A percentile compares a stretch with the other conserved stretches of the same genome.
These are phyloP conservation scores for Irpex sp. DNA, from an alignment of 1,284 basidiomycete species.

Conservation along the genomic window DNA sequence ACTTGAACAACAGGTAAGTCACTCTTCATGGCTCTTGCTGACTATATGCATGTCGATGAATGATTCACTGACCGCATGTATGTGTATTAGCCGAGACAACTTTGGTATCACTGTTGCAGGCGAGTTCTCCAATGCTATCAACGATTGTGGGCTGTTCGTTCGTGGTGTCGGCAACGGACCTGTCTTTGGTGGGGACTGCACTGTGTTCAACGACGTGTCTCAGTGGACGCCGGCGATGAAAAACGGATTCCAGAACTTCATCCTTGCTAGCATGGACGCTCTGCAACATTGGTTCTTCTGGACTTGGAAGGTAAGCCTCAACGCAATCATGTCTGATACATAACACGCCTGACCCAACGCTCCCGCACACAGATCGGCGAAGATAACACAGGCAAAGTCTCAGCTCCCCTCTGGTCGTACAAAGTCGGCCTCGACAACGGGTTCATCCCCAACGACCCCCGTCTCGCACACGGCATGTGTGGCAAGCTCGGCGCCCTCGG, in stretches of 20 bases:
- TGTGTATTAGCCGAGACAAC: conserved; percentile 31
- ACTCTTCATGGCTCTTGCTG: conserved; percentile 33
- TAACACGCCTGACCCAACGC: not conserved
- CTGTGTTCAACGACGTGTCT: conserved; percentile 54
- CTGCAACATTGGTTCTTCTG: conserved; percentile 64
- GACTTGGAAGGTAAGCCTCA: conserved; percentile 78
- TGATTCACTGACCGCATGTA: not conserved
- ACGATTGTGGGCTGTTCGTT: conserved; percentile 46
- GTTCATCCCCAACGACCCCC: conserved; percentile 81
- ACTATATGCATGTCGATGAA: conserved; percentile 26
- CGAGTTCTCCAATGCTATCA: conserved; percentile 44
- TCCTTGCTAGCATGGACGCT: conserved; percentile 57
- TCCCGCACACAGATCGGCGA: conserved; percentile 56
- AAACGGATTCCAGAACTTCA: conserved; percentile 53
- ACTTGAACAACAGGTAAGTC: conserved; percentile 44
- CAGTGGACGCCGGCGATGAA: conserved; percentile 57
- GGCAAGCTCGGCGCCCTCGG: conserved; percentile 43
- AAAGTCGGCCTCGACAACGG: conserved; percentile 75
- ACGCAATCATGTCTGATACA: too few species aligned
- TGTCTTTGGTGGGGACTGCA: conserved; percentile 54
- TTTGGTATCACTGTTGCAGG: conserved; percentile 52
- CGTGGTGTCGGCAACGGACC: conserved; percentile 35
- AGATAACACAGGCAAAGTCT: conserved; percentile 53
- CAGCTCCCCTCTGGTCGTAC: conserved; percentile 81
- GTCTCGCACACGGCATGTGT: conserved; percentile 66